These are phyloP conservation scores for Reticulascus tulasneorum DNA, from an alignment of 2,329 filamentous ascomycete genomes.

Conservation along the genomic window DNA sequence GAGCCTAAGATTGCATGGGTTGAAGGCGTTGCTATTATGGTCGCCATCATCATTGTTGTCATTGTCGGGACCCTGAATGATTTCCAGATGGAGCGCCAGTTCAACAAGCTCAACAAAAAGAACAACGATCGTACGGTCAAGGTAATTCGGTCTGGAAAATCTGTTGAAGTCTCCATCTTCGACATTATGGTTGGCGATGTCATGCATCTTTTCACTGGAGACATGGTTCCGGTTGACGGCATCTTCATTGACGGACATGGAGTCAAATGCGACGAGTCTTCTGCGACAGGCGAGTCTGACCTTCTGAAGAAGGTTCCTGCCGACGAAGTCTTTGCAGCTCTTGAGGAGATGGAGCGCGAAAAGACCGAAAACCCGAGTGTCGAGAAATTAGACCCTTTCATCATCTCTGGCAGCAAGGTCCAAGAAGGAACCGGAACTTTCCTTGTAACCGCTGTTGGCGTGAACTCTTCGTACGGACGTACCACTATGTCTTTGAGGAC, in stretches of 20 bases:
- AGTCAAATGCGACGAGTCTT: constrained; percentile 66
- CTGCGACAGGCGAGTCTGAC: constrained; percentile 66
- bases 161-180: constrained; percentile 55
- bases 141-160: constrained; percentile 61
- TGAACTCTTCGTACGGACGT: constrained; percentile 51
- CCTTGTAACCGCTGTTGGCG: constrained; percentile 50
- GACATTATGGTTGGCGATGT: constrained; percentile 65
- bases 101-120: constrained; percentile 52
- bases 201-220: constrained; percentile 63
- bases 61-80: constrained; percentile 57
- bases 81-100: constrained; percentile 60
- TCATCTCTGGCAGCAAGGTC: constrained; percentile 54
- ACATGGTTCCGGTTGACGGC: constrained; percentile 64
- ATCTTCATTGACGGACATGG: constrained; percentile 61
- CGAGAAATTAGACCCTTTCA: constrained; percentile 52
- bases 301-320: constrained; percentile 61
- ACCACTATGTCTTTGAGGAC: constrained; percentile 53
- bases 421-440: constrained; percentile 51
- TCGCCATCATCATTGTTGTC: constrained; percentile 59
- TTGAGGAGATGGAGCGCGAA: constrained; percentile 47
- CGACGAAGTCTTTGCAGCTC: constrained; percentile 52
- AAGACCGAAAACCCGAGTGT: constrained; percentile 22
- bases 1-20: constrained; percentile 53
- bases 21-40: constrained; percentile 58
- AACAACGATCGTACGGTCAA: constrained; percentile 61